Percentiles rank a stretch among this genome's conserved stretches.
Conservation (phyloP, 768 basidiomycete genomes). For the Suillus placidus region DNA sequence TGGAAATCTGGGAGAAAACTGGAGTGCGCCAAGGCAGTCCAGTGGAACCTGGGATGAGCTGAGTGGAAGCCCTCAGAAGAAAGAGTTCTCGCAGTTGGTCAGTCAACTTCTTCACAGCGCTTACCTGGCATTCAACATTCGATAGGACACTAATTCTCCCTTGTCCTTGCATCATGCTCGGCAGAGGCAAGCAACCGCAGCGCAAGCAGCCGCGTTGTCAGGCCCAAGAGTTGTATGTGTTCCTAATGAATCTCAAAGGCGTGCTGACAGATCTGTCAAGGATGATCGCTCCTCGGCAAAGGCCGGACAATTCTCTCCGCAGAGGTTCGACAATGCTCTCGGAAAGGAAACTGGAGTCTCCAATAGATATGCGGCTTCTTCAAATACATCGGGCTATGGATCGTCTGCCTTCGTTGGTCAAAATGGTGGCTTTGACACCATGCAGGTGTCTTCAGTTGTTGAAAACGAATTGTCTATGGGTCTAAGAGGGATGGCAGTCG, state of each 20-base stretch:
- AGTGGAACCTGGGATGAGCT: conserved; percentile 66
- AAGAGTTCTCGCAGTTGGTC: conserved; percentile 53
- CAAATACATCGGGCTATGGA: conserved; percentile 38
- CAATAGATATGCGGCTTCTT: conserved; percentile 48
- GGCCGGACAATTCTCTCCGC: conserved; percentile 55
- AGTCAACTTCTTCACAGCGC: conserved; percentile 24
- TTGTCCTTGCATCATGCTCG: conserved; percentile 49
- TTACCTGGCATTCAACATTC: conserved; percentile 19
- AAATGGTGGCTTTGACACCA: conserved; percentile 40
- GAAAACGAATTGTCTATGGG: conserved; percentile 59
- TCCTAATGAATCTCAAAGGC: conserved; percentile 10
- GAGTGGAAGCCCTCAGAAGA: conserved; percentile 49
- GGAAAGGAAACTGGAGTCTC: conserved; percentile 43
- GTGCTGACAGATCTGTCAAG: conserved; percentile 34
- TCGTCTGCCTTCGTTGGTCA: conserved; percentile 33
- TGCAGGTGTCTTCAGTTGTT: conserved; percentile 42
- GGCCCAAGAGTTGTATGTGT: conserved; percentile 43
- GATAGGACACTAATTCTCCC: conserved; percentile 45
- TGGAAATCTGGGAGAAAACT: conserved; percentile 49
- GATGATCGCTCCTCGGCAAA: conserved; percentile 52
- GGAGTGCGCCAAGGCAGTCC: conserved; percentile 52
- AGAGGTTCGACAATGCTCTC: conserved; percentile 51
- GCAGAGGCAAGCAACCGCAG: conserved; percentile 46
- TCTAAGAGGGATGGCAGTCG: conserved; percentile 63
- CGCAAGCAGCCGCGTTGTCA: conserved; percentile 41